Evolutionary conservation across 805 yeast species (phyloP), one percentile per base, ranked within the genome.

Genomic region (Blastobotrys peoriensis): DNA sequence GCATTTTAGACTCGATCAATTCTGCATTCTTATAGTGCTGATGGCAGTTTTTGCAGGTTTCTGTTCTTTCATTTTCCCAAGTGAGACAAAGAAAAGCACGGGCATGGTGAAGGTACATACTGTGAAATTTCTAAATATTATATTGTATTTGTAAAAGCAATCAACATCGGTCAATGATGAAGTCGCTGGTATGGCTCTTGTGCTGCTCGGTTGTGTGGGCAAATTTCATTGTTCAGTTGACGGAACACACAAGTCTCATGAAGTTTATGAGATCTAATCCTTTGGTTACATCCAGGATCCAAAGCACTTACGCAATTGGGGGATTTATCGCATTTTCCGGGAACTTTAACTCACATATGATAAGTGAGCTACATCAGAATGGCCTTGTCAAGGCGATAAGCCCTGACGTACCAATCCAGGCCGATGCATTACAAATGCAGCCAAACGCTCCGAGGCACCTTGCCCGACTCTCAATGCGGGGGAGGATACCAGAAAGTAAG

Each of bases 281-380:
- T 55, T 63, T 73, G 42, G 60, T 76, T 49, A 66, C 71, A 33
- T 61, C 69, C 35, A 72, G 55, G 34, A 60, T 85, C 21, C 66
- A 70, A 9, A 70, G 73, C 44, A 67, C 75, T 9, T 78, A 78
- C 52, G 71, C 83, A 0, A 78, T 86, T 56, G 94, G 94, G 1
- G 71, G 70, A 18, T 83, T 85, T 57, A 77, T 75, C 51, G 94
- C 84, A 0, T 76, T 87, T 49, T 71, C 81, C 0, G 87, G 88
- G 1, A 72, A 53, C 71, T 44, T 76, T 82, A 58, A 67, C 80
- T 8, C 59, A 63, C 21, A 75, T 67, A 8, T 66, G 73, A 1
- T 54, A 76, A 30, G 70, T 68, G 5, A 66, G 73, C 53, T 69
- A 2, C 61, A 50, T 54, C 52, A 52, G n/a, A 56, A 41, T 36